Percentiles rank a stretch among this genome's conserved stretches.
phyloP scores from a whole-genome alignment of 2,329 filamentous ascomycete genomes.

The Nemania sp. region DNA sequence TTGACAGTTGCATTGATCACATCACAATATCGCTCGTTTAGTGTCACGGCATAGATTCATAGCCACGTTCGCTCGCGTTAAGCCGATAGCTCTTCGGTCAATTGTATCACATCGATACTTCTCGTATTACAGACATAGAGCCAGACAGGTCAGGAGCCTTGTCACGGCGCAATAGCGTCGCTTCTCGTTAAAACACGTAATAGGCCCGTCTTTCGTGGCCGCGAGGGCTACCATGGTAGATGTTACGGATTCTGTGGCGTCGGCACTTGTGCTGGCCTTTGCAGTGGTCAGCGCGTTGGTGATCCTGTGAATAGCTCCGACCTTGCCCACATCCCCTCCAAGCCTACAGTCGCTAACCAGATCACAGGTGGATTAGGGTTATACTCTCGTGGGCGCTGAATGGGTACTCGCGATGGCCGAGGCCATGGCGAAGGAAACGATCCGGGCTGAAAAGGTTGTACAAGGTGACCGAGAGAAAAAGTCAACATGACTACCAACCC shows the following conservation, averaged over 20 bases:
- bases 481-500: neutral
- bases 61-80: neutral
- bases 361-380: neutral
- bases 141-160: neutral
- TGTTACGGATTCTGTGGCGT: neutral
- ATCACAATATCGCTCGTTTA: no score
- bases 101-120: no score
- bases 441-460: neutral
- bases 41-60: neutral
- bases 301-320: neutral
- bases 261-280: neutral
- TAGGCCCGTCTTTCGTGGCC: neutral
- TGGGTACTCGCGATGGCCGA: no score
- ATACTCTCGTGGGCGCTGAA: no score
- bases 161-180: neutral
- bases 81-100: no score
- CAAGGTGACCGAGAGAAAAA: slow-evolving; percentile 17
- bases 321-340: neutral
- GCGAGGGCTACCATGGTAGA: neutral
- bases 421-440: neutral
- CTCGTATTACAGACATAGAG: no score
- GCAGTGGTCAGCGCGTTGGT: neutral
- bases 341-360: neutral
- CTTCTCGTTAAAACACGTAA: neutral
- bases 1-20: no score